Evolutionary conservation across 2,329 filamentous ascomycete genomes (phyloP).

Genomic region (Fusarium oligoseptatum): DNA sequence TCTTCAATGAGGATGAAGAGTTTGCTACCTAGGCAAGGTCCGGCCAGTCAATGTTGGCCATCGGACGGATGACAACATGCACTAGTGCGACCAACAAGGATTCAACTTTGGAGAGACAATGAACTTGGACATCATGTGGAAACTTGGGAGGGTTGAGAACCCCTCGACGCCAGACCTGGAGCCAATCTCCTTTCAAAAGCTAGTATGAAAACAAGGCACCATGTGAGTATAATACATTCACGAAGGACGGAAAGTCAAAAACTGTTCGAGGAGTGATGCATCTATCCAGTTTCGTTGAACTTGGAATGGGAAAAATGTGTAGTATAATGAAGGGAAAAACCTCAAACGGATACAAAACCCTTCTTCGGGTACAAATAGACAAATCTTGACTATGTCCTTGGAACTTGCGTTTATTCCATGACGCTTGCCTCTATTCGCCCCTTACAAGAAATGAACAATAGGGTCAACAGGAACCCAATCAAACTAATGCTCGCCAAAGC

Average conservation of each 20-base stretch:
- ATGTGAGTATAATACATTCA: not conserved
- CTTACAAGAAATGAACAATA: not conserved
- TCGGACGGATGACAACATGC: no score
- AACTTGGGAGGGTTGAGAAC: no score
- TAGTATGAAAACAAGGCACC: not conserved
- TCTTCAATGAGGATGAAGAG: not conserved
- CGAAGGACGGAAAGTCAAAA: not conserved
- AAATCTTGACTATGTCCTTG: not conserved
- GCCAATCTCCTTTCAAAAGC: no score
- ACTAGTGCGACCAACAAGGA: no score
- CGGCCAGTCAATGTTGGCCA: no score
- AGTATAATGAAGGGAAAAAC: not conserved
- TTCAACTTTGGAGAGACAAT: no score
- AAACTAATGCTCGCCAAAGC: conserved; percentile 26
- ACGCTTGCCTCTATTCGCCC: not conserved
- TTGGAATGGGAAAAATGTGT: not conserved
- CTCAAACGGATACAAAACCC: not conserved
- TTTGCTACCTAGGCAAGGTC: not conserved
- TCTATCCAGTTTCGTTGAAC: not conserved
- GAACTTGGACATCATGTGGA: no score
- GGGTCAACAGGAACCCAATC: conserved; percentile 28
- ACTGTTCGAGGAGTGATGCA: not conserved
- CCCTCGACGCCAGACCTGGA: no score
- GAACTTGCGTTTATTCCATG: not conserved
- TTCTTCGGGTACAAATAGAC: not conserved